Evolutionary conservation across 805 yeast genomes (phyloP), one percentile per base, ranked within the genome.

Genomic region (Torulaspora gathmanii): DNA sequence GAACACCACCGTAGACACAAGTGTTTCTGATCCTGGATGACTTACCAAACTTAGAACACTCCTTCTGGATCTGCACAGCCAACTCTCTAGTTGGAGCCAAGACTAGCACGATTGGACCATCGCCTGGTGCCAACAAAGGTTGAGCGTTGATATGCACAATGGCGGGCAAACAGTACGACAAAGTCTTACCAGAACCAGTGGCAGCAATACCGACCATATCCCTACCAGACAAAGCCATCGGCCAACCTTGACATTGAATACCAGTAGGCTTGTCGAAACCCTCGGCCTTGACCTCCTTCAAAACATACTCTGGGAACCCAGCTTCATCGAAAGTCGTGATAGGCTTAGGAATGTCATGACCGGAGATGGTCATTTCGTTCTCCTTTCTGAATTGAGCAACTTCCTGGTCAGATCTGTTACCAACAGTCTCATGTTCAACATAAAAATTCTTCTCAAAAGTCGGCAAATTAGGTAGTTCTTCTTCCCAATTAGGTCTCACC

Each of bases 241-340:
- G 99, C 99, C 99, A 93, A 75, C 99, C 99, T 75, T 93, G 99
- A 71, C 96, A 88, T 75, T 93, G 99, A 64, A 93, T 93, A 55
- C 88, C 89, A 46, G 99, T 93, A 60, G 99, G 99, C 54, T 74
- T 79, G 45, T 83, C 93, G 74, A 93, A 93, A 50, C 98, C 98
- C 71, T 86, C 89, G 49, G 82, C 82, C 70, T 85, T 79, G 58
- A 93, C 90, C 75, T 91, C 96, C 48, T 70, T 74, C 64, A 93
- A 76, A 36, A 91, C 97, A 67, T 91, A 90, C 58, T 81, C 86
- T 55, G 99, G 99, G 79, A 93, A 91, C 38, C 97, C 97, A 64
- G 96, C 96, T 75, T 93, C 98, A 55, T 93, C 96, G 59, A 93
- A 93, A 40, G 78, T 60, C 56, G 91, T 82, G 63, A 93, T 85